Evolutionary conservation across 805 yeast genomes (phyloP).

Genomic region (Wickerhamomyces hampshirensis): DNA sequence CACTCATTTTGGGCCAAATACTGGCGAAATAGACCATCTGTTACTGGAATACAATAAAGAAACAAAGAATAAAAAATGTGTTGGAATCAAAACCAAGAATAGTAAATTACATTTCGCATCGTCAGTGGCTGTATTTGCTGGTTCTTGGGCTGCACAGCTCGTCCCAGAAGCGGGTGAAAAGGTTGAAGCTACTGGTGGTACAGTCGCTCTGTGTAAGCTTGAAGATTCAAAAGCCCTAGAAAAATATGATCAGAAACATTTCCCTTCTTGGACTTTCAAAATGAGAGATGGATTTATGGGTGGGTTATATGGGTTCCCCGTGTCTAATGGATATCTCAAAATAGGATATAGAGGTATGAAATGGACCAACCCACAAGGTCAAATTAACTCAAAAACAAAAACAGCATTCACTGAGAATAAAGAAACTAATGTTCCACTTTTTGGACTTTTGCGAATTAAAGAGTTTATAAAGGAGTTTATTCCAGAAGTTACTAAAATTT

Average conservation of each 20-base stretch:
- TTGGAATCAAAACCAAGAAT: slow-evolving; percentile 19
- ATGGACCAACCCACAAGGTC: slow-evolving; percentile 24
- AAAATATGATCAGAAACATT: slow-evolving; percentile 19
- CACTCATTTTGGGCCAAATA: slow-evolving; percentile 18
- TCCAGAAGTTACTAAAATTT: slow-evolving; percentile 24
- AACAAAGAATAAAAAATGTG: slow-evolving; percentile 16
- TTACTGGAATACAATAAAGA: too few species aligned
- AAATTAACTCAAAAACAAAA: slow-evolving; percentile 21
- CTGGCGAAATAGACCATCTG: slow-evolving; percentile 4
- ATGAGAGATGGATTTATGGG: slow-evolving; percentile 28
- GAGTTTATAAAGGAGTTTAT: slow-evolving; percentile 21
- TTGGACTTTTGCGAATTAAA: slow-evolving; percentile 25
- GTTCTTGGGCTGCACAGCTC: slow-evolving; percentile 17
- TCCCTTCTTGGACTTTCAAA: slow-evolving; percentile 28
- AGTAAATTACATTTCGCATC: slow-evolving; percentile 7
- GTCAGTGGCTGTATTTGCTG: slow-evolving; percentile 10
- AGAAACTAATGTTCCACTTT: slow-evolving; percentile 26
- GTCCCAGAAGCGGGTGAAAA: slow-evolving; percentile 27
- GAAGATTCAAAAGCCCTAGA: slow-evolving; percentile 11
- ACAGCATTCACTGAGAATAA: slow-evolving; percentile 23
- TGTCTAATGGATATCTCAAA: slow-evolving; percentile 24
- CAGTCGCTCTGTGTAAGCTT: slow-evolving; percentile 26
- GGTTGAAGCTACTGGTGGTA: slow-evolving; percentile 29
- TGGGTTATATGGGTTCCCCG: slow-evolving; percentile 29
- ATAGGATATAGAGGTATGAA: slow-evolving; percentile 29